Percentiles rank a stretch among this genome's conserved stretches.
phyloP scores from a whole-genome alignment of 768 basidiomycete species.

The Suillus weaverae region DNA sequence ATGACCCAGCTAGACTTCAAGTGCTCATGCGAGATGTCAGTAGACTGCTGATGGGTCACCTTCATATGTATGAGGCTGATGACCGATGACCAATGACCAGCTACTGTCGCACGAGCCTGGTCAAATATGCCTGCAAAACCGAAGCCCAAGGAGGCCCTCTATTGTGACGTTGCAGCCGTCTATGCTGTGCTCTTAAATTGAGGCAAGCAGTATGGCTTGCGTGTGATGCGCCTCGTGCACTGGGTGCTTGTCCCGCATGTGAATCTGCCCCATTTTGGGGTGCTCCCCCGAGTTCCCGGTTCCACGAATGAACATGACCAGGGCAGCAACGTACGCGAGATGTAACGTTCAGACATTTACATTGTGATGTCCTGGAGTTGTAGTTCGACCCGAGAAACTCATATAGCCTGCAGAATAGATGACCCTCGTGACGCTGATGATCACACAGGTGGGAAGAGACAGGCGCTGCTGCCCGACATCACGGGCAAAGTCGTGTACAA shows the following conservation, averaged over 20 bases:
- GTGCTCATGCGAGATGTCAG: conserved; percentile 64
- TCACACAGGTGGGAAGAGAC: too few relatives aligned
- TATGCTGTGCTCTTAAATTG: conserved; percentile 49
- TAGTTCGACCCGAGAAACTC: too few relatives aligned
- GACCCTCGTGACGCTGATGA: too few relatives aligned
- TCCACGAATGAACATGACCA: too few relatives aligned
- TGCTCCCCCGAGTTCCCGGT: conserved; percentile 9
- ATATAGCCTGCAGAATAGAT: too few relatives aligned
- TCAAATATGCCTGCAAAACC: conserved; percentile 27
- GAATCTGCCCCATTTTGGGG: conserved; percentile 32
- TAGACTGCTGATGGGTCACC: conserved; percentile 12
- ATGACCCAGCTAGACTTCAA: conserved; percentile 53
- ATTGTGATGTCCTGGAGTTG: too few relatives aligned
- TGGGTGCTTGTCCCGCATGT: conserved; percentile 42
- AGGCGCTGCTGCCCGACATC: too few relatives aligned
- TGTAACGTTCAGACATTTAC: too few relatives aligned
- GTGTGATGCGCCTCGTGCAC: conserved; percentile 62
- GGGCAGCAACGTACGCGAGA: too few relatives aligned
- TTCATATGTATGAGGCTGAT: not conserved
- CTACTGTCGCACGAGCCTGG: conserved; percentile 32
- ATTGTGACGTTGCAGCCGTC: conserved; percentile 52
- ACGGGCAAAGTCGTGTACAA: too few relatives aligned
- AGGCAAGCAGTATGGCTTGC: conserved; percentile 50
- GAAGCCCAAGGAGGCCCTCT: not conserved
- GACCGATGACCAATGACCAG: conserved; percentile 29